Base-by-base conservation (phyloP, 2,329 filamentous ascomycete species). In the Alternaria infectoria region DNA sequence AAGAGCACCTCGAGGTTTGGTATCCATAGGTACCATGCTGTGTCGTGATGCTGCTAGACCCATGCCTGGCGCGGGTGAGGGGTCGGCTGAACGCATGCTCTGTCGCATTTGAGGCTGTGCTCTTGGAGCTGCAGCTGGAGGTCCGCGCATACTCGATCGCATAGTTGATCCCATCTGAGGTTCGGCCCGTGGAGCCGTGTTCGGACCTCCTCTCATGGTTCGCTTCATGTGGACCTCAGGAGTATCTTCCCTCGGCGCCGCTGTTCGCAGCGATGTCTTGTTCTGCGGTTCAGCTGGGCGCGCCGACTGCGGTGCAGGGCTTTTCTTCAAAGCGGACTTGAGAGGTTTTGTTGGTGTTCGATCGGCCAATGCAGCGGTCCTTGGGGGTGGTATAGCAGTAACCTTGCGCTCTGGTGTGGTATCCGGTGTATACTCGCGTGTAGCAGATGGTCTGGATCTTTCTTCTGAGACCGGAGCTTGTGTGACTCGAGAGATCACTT, bases 11-110 rank as follows among this genome's bases (percentile, higher is more conserved):
- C 72, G 74, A 19, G 74, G 67, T 25, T 69, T 77, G 3, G 71
- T 64, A 3, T 74, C 72, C 19, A 60, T 17, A 21, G 69, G 65
- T 9, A 69, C 55, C 62, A 74, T 74, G 57, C 74, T 79, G 54
- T 80, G 70, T 12, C 76, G 71, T 7, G 78, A 79, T n/a, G 77
- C 72, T 47, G 75, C 75, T 17, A 80, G 65, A 12, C 76, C 77
- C 65, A 72, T 54, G 54, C 71, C 30, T 43, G 70, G 67, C 54
- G 76, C 67, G 5, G 68, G 57, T 60, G 79, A 73, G 47, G 72
- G 64, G 17, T 75, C 72, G 56, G 68, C 67, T 30, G 65, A 76
- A 25, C 85, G 82, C 78, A 87, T 80, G 3, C 86, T 86, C 62
- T 82, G 83, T 43, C 82, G 83, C 59, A 88, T 80, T 8, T 71